Percentiles rank a stretch among this genome's conserved stretches.
These are phyloP conservation scores for Phaffia rhodozyma DNA, from an alignment of 1,284 basidiomycete genomes.

Conservation along the genomic window DNA sequence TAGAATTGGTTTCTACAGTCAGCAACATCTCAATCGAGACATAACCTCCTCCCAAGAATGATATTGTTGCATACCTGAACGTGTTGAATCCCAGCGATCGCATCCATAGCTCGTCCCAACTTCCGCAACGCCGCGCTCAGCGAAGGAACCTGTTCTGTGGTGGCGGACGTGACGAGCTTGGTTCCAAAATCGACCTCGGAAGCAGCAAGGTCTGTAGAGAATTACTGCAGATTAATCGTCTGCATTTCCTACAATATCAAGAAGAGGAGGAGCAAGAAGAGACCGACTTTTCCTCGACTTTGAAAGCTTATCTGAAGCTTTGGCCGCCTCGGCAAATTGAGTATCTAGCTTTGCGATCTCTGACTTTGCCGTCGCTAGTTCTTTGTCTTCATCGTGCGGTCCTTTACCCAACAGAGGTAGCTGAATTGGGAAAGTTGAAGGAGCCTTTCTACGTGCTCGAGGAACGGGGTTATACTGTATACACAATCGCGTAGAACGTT, in stretches of 20 bases:
- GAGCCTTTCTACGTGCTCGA: constrained; percentile 34
- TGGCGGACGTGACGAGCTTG: constrained; percentile 73
- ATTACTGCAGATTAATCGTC: neutral
- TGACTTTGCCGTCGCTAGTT: constrained; percentile 71
- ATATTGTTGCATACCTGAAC: constrained; percentile 45
- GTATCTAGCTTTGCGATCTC: constrained; percentile 80
- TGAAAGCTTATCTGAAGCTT: constrained; percentile 70
- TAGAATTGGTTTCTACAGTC: neutral
- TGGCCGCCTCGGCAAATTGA: constrained; percentile 77
- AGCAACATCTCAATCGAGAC: neutral
- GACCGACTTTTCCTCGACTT: constrained; percentile 59
- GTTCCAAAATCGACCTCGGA: constrained; percentile 77
- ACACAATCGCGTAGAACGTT: neutral
- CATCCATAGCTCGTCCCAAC: constrained; percentile 72
- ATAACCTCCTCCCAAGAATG: neutral
- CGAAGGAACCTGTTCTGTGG: constrained; percentile 69
- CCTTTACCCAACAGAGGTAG: constrained; percentile 23
- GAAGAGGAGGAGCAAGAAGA: constrained; percentile 1
- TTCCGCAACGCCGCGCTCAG: constrained; percentile 68
- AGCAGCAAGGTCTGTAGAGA: constrained; percentile 50
- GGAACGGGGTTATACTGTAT: constrained; percentile 26
- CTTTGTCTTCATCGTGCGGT: constrained; percentile 42
- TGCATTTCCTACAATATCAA: neutral
- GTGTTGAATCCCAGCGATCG: constrained; percentile 67
- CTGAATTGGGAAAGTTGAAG: constrained; percentile 16